A percentile compares a stretch with the other conserved stretches of the same genome.
Conservation (phyloP, 2,329 filamentous ascomycete species). For the Exophiala sp. region DNA sequence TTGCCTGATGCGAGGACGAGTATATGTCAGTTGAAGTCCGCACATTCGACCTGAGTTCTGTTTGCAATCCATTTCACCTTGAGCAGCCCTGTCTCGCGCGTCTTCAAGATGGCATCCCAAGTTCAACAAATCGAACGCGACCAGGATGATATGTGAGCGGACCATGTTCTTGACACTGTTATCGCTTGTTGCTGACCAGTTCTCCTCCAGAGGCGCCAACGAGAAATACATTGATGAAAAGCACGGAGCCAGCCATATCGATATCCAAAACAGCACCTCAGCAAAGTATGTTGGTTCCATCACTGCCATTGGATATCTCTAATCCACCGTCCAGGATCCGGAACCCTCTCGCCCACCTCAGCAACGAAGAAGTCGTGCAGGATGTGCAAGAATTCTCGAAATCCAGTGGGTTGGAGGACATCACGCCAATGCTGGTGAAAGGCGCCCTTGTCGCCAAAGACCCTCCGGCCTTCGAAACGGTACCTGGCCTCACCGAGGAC, state of each 20-base stretch:
- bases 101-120: conserved; percentile 11
- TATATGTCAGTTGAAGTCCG: conserved; percentile 1
- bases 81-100: neutral
- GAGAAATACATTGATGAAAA: conserved; percentile 19
- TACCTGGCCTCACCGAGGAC: conserved; percentile 40
- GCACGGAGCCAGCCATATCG: conserved; percentile 8
- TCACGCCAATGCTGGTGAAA: conserved; percentile 40
- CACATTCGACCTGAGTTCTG: neutral
- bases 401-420: conserved; percentile 39
- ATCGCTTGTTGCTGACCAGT: neutral
- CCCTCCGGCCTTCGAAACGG: conserved; percentile 41
- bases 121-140: conserved; percentile 4
- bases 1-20: neutral
- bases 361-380: conserved; percentile 35
- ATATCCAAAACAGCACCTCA: conserved; percentile 9
- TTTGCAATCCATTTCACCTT: neutral
- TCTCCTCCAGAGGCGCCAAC: conserved; percentile 5
- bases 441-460: conserved; percentile 48
- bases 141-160: conserved; percentile 6
- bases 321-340: conserved; percentile 36
- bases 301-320: neutral
- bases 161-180: too few species aligned
- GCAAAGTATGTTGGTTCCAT: conserved; percentile 11
- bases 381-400: conserved; percentile 42
- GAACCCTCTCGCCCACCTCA: conserved; percentile 42